Conservation (phyloP, 1,284 basidiomycete species). For the Rhodotorula sp. region DNA sequence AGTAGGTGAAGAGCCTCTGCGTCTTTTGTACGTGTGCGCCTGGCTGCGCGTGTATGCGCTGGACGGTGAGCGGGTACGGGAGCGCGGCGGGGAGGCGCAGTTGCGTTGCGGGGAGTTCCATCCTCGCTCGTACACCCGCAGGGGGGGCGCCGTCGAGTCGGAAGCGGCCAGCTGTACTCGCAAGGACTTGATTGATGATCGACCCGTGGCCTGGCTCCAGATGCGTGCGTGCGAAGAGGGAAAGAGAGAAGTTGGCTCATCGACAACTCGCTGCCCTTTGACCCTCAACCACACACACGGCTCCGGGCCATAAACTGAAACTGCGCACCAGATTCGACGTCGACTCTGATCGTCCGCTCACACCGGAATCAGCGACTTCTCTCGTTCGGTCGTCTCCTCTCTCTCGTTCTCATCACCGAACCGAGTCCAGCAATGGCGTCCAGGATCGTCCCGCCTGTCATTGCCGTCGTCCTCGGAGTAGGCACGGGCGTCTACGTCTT, state of each 20-base stretch:
- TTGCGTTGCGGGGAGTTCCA: slow-evolving; percentile 27
- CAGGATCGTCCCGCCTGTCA: slow-evolving; percentile 21
- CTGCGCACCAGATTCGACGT: background rate
- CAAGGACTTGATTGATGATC: too few relatives aligned
- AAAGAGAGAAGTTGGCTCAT: too few relatives aligned
- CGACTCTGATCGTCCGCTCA: too few relatives aligned
- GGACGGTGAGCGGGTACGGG: slow-evolving; percentile 39
- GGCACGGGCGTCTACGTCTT: slow-evolving; percentile 35
- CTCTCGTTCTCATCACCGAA: background rate
- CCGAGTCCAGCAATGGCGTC: slow-evolving; percentile 3
- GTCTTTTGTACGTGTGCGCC: slow-evolving; percentile 27
- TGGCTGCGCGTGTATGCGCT: slow-evolving; percentile 24
- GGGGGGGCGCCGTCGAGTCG: background rate
- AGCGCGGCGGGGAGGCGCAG: slow-evolving; percentile 31
- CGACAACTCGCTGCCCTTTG: too few relatives aligned
- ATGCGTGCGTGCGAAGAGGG: background rate
- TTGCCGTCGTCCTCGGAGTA: slow-evolving; percentile 27
- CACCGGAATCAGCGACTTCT: background rate
- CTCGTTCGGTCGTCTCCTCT: background rate
- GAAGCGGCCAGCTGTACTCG: too few relatives aligned
- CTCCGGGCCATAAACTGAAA: too few relatives aligned
- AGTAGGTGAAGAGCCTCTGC: slow-evolving; percentile 38
- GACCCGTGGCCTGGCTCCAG: background rate
- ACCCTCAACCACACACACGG: too few relatives aligned
- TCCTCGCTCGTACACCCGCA: background rate